phyloP scores from a whole-genome alignment of 805 yeast species.

The Blastobotrys peoriensis region DNA sequence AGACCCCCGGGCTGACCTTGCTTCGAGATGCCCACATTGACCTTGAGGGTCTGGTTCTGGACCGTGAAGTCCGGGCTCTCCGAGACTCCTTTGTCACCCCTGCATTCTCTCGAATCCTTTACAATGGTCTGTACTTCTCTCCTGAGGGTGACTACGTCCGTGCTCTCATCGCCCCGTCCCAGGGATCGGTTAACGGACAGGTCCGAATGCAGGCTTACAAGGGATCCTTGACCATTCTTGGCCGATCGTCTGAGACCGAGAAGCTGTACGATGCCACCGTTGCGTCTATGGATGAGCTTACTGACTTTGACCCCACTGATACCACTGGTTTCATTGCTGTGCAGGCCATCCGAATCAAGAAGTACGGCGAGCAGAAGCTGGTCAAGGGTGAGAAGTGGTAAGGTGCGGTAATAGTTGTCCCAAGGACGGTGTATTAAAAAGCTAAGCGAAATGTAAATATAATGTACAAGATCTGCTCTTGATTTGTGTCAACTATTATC shows the following conservation, averaged over 20 bases:
- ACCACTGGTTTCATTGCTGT: constrained; percentile 97
- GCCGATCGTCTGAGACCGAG: constrained; percentile 94
- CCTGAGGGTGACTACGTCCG: constrained; percentile 98
- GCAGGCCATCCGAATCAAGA: constrained; percentile 96
- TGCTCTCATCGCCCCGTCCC: constrained; percentile 75
- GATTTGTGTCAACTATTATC: background rate
- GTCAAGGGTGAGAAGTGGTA: constrained; percentile 53
- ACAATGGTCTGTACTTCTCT: constrained; percentile 96
- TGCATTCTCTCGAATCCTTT: constrained; percentile 79
- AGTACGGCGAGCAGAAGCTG: constrained; percentile 93
- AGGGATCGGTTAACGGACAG: constrained; percentile 89
- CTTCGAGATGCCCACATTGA: constrained; percentile 94
- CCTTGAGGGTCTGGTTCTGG: constrained; percentile 93
- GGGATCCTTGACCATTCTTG: constrained; percentile 77
- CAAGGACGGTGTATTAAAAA: too few relatives aligned
- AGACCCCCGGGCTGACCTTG: constrained; percentile 95
- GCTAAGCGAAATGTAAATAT: background rate
- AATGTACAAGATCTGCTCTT: background rate
- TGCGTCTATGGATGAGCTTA: constrained; percentile 98
- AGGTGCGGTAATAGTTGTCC: too few relatives aligned
- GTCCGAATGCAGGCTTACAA: constrained; percentile 93
- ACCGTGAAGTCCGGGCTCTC: constrained; percentile 94
- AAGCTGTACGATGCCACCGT: constrained; percentile 96
- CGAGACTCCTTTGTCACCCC: constrained; percentile 96
- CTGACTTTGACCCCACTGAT: constrained; percentile 96